Percentiles rank a stretch among this genome's conserved stretches.
phyloP scores from a whole-genome alignment of 192 early-diverging fungal species.

The Pilobolus umbonatus region DNA sequence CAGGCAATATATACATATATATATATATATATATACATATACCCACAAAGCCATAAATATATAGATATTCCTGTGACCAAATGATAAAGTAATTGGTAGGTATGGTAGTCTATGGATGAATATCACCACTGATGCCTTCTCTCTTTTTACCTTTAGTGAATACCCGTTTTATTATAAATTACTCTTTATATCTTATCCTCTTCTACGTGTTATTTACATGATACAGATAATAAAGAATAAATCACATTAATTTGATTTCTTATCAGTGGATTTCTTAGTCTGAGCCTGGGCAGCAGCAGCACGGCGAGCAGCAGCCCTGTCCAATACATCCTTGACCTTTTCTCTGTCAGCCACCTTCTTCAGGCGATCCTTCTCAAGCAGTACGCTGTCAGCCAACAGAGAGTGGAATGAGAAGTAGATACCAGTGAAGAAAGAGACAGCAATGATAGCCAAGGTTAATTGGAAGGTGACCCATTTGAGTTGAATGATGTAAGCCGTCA shows the following conservation, averaged over 20 bases:
- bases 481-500: slow-evolving; percentile 12
- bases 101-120: no score
- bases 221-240: no score
- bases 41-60: no score
- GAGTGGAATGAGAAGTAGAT: slow-evolving; percentile 29
- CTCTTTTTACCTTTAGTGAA: no score
- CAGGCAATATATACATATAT: no score
- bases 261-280: neutral
- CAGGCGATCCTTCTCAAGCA: slow-evolving; percentile 30
- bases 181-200: slow-evolving; percentile 1
- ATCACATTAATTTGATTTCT: neutral
- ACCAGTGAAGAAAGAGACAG: slow-evolving; percentile 15
- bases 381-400: slow-evolving; percentile 28
- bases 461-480: slow-evolving; percentile 18
- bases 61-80: no score
- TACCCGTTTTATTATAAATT: neutral
- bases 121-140: no score
- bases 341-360: slow-evolving; percentile 3
- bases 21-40: no score
- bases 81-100: no score
- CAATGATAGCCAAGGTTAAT: slow-evolving; percentile 4
- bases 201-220: no score
- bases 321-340: slow-evolving; percentile 13
- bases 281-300: neutral
- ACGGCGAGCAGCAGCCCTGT: neutral